Base-by-base conservation (phyloP, 441 rosid genomes). In the Aquilaria agallochum region DNA sequence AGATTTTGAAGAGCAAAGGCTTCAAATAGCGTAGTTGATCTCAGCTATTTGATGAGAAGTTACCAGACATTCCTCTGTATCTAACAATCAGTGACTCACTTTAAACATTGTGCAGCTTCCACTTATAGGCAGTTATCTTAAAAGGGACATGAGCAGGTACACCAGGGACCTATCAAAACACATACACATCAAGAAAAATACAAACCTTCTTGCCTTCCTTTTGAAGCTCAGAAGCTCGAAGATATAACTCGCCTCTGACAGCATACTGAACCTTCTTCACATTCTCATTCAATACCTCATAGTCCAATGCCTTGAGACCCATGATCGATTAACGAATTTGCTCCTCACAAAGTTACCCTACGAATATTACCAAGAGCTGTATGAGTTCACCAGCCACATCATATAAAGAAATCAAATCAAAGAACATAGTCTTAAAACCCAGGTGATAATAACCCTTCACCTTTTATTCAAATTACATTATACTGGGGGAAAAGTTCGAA, bases 211-310 rank as follows among this genome's bases (percentile, higher is more conserved):
- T 94, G 72, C 97, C 98, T 80, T 90, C 97, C 80, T 88, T 88
- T 66, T 94, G 96, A 77, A 94, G 98, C 86, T 94, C 92, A 66
- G 97, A 87, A 67, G 98, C 98, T 78, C 97, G 93, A 77, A 94
- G 97, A 70, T 94, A 94, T 68, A 94, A 71, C 80, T 94, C 98
- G 7, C 98, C 98, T 77, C 97, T 82, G 0, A 94, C 96, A 30
- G 97, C 97, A 78, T 94, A 88, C 76, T 90, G 93, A 68, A 87
- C 90, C 79, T 90, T 81, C 95, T 94, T 94, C 78, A 94, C 92
- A 52, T 94, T 88, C 72, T 88, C 95, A 59, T 94, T 94, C 75
- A 94, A 65, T 2, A 71, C 51, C 55, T 94, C 96, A 30, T 85
- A 84, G 78, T 87, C 95, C 68, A 93, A 76, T 59, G 85, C 85